Conservation (phyloP, 495 filamentous ascomycete genomes). For the Venustampulla echinocandica region DNA sequence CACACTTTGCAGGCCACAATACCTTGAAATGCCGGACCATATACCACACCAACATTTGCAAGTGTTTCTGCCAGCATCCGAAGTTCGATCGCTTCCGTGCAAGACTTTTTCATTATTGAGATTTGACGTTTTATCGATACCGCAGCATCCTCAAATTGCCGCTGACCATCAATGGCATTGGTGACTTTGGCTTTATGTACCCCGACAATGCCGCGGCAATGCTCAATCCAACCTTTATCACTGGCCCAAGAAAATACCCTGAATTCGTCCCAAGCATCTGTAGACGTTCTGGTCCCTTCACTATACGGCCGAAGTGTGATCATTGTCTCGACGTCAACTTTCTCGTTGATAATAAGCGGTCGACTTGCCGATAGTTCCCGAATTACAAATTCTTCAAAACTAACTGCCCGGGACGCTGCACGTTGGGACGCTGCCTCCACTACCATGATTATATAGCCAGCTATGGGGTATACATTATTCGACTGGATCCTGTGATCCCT, state of each 20-base stretch:
- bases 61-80: constrained; percentile 12
- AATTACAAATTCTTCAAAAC: neutral
- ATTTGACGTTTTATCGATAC: neutral
- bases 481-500: constrained; percentile 16
- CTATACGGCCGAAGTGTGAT: constrained; percentile 10
- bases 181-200: neutral
- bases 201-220: constrained; percentile 13
- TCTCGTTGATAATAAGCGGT: constrained; percentile 27
- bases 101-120: neutral
- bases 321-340: constrained; percentile 11
- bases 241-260: constrained; percentile 14
- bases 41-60: constrained; percentile 10
- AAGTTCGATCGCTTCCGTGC: constrained; percentile 3
- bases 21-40: constrained; percentile 20
- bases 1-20: constrained; percentile 13
- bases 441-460: constrained; percentile 35
- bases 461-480: constrained; percentile 24
- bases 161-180: constrained; percentile 4
- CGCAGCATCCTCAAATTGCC: constrained; percentile 2
- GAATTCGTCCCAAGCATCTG: constrained; percentile 19
- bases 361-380: constrained; percentile 19
- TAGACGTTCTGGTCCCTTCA: constrained; percentile 12
- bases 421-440: constrained; percentile 29
- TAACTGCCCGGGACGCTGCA: neutral
- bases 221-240: constrained; percentile 15